Percentiles rank a stretch among this genome's conserved stretches.
phyloP scores from a whole-genome alignment of 192 early-diverging fungal species.

The Cetraspora pellucida region DNA sequence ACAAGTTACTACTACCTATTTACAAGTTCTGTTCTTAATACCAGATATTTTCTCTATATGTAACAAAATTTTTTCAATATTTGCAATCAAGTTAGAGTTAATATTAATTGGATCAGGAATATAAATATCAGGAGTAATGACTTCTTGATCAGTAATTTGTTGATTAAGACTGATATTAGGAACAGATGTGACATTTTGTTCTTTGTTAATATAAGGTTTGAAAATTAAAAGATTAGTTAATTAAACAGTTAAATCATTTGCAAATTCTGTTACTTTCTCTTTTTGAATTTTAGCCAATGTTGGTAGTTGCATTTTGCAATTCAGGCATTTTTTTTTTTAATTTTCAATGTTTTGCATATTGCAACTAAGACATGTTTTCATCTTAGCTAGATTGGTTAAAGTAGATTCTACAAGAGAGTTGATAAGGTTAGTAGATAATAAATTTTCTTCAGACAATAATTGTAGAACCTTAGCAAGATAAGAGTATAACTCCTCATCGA shows the following conservation, averaged over 20 bases:
- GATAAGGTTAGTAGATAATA: not conserved
- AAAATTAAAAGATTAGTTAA: slow-evolving; percentile 8
- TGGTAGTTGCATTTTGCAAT: not conserved
- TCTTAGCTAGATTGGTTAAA: not conserved
- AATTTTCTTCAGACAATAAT: slow-evolving; percentile 25
- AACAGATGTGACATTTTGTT: not conserved
- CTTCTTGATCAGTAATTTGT: not conserved
- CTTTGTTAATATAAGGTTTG: slow-evolving; percentile 22
- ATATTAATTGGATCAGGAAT: too few relatives aligned
- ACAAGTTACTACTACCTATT: too few relatives aligned
- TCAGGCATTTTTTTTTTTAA: slow-evolving; percentile 17
- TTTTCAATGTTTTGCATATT: slow-evolving; percentile 19
- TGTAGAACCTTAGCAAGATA: slow-evolving; percentile 15
- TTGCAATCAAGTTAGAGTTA: too few relatives aligned
- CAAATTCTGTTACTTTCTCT: not conserved
- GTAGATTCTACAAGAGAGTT: not conserved
- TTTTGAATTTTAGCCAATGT: slow-evolving; percentile 7
- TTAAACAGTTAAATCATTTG: not conserved
- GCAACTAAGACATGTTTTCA: slow-evolving; percentile 16
- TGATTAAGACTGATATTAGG: slow-evolving; percentile 1
- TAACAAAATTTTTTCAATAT: too few relatives aligned
- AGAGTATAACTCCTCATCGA: slow-evolving; percentile 17
- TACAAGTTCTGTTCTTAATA: not conserved
- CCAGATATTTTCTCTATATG: too few relatives aligned
- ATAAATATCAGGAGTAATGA: not conserved